These are phyloP conservation scores for Pichia sp. DNA, from an alignment of 1,139 yeast genomes.

Conservation along the genomic window DNA sequence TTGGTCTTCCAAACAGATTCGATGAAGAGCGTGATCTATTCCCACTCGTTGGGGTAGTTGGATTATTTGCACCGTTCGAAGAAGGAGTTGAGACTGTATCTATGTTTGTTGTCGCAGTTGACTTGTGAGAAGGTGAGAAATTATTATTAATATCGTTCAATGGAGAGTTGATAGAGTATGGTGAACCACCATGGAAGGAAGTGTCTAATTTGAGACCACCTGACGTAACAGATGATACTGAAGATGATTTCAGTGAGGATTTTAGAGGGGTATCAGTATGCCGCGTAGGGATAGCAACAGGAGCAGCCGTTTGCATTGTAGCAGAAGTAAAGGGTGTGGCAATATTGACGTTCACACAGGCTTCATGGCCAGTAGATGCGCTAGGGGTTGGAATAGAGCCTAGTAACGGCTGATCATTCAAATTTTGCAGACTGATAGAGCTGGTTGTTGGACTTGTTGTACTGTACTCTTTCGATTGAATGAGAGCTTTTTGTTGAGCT, in stretches of 20 bases:
- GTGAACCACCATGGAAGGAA: too few relatives aligned
- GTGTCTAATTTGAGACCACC: slow-evolving; percentile 7
- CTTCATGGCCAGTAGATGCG: too few relatives aligned
- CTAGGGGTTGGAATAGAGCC: too few relatives aligned
- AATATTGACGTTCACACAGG: too few relatives aligned
- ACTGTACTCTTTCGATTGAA: slow-evolving; percentile 8
- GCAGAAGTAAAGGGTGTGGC: too few relatives aligned
- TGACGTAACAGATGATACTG: not conserved
- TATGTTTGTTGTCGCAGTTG: too few relatives aligned
- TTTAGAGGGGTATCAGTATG: slow-evolving; percentile 10
- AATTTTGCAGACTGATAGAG: not conserved
- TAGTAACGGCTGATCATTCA: not conserved
- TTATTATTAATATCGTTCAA: too few relatives aligned
- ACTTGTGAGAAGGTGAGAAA: not conserved
- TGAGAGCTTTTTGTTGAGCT: slow-evolving; percentile 21
- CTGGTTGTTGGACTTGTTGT: not conserved
- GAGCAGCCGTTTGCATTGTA: not conserved
- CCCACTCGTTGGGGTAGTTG: slow-evolving; percentile 5
- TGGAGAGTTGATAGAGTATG: slow-evolving; percentile 11
- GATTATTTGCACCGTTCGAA: not conserved
- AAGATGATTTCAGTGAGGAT: slow-evolving; percentile 15
- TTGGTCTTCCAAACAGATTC: slow-evolving; percentile 9
- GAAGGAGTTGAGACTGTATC: not conserved
- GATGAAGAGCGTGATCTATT: slow-evolving; percentile 17
- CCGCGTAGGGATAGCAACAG: slow-evolving; percentile 3